phyloP scores from a whole-genome alignment of 1,284 basidiomycete genomes.

The Microbotryum scabiosae region DNA sequence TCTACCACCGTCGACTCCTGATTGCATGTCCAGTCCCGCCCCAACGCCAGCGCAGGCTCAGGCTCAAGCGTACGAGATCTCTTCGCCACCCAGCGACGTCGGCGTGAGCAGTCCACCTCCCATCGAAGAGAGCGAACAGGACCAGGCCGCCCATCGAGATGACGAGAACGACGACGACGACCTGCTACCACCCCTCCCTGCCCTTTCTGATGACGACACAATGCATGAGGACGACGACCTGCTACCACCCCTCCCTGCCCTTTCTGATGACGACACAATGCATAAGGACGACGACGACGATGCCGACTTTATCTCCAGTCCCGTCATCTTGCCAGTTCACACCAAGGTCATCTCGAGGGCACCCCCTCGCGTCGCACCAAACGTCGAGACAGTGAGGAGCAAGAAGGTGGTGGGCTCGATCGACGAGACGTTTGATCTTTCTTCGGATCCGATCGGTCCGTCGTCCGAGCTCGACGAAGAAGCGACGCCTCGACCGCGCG shows the following conservation, averaged over 20 bases:
- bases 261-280: neutral
- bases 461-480: constrained; percentile 10
- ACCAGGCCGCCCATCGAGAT: neutral
- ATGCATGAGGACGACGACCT: neutral
- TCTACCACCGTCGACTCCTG: neutral
- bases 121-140: neutral
- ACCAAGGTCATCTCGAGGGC: neutral
- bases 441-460: constrained; percentile 21
- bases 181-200: neutral
- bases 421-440: constrained; percentile 10
- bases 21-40: constrained; percentile 1
- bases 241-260: no score
- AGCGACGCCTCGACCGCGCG: neutral
- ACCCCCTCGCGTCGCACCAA: neutral
- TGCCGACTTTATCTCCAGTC: neutral
- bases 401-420: neutral
- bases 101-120: neutral
- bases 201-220: neutral
- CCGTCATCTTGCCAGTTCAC: neutral
- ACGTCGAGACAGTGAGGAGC: neutral
- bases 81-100: neutral
- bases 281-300: neutral
- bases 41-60: neutral
- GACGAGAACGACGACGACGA: neutral
- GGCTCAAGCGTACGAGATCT: neutral